phyloP scores from a whole-genome alignment of 495 filamentous ascomycete genomes.

The Tirmania nivea region DNA sequence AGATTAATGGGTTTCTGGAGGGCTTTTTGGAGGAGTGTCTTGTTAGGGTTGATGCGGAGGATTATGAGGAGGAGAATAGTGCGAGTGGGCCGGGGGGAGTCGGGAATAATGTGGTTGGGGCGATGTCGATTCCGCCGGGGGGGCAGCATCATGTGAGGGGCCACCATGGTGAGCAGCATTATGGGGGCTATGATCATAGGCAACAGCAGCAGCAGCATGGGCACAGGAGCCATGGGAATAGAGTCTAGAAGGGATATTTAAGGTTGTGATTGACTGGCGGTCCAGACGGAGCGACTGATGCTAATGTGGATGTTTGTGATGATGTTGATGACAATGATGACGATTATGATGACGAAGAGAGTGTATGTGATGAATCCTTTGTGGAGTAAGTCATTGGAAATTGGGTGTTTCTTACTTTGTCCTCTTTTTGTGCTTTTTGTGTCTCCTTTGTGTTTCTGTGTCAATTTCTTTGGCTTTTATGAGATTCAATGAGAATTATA shows the following conservation, averaged over 20 bases:
- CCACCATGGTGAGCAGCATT: not conserved
- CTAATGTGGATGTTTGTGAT: not conserved
- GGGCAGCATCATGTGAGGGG: not conserved
- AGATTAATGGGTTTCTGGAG: conserved; percentile 68
- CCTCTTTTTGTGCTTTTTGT: not conserved
- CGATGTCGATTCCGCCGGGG: too few relatives aligned
- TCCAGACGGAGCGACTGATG: not conserved
- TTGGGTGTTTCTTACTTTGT: not conserved
- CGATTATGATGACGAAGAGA: not conserved
- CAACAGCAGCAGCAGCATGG: not conserved
- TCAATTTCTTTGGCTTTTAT: not conserved
- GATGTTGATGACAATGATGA: not conserved
- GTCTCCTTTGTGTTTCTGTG: not conserved
- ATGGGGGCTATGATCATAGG: not conserved
- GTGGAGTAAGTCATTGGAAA: not conserved
- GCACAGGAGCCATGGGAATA: not conserved
- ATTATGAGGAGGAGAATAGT: conserved; percentile 13
- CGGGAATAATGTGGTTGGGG: too few relatives aligned
- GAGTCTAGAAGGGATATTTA: not conserved
- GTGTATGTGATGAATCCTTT: not conserved
- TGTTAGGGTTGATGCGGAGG: conserved; percentile 75
- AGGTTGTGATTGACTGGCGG: not conserved
- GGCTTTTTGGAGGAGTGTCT: conserved; percentile 84
- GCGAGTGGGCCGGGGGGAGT: too few relatives aligned
- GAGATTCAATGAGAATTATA: too few relatives aligned